Evolutionary conservation across 345 rosid species (phyloP), one percentile per base, ranked within the genome.

Genomic region (Physaria fendleri): DNA sequence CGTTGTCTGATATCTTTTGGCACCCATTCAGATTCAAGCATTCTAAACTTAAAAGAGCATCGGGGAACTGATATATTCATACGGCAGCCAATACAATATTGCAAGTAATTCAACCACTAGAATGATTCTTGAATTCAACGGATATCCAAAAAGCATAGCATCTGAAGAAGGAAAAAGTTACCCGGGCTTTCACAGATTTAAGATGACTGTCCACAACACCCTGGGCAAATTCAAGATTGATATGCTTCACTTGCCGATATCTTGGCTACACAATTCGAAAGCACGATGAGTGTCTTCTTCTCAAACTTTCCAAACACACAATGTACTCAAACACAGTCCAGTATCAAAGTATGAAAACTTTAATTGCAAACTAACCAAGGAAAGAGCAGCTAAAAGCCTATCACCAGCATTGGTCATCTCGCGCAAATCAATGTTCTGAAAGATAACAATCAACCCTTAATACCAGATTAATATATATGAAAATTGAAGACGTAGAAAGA

Each of bases 1-100:
- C 98, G 10, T 59, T 77, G 81, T 92, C 98, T 3, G 95, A 82
- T 49, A 88, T 82, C 85, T 92, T 92, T 73, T 88, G 98, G 80
- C 98, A 92, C 29, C 83, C 95, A 63, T 92, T 92, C 65, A 92
- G 76, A 67, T 92, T 92, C 66, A 92, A 77, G 48, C 74, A 76
- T 68, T 92, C 90, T 72, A 92, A 71, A 52, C 75, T 60, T 64
- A 62, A 69, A 61, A 92, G 88, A 48, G 84, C 76, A 41, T 68
- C 74, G 5, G 12, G 55, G 62, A 50, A 78, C 96, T 92, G 85
- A 61, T 70, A 64, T 30, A 53, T 22, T 58, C 33, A 66, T 34
- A 59, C 39, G 44, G 13, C 25, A 51, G 39, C 68, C 38, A 55
- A 18, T 17, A 27, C 29, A 25, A n/a, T 12, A 33, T 6, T 6